phyloP scores from a whole-genome alignment of 441 rosid genomes.

The Dalechampia spathulata region DNA sequence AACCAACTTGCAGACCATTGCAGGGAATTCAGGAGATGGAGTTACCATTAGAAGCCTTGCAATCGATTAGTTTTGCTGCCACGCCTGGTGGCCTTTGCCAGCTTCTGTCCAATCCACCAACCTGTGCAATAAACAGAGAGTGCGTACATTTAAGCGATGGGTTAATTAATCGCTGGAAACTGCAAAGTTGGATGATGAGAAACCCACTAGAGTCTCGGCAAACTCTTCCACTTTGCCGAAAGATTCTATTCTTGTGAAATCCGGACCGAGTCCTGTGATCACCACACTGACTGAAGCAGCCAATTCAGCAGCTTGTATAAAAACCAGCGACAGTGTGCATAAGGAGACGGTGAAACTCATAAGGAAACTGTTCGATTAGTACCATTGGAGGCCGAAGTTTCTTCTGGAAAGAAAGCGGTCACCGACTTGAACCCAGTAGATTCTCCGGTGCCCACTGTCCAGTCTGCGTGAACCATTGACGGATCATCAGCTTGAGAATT shows the following conservation, averaged over 20 bases:
- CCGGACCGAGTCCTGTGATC: constrained; percentile 91
- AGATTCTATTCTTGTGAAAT: constrained; percentile 86
- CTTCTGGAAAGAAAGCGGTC: constrained; percentile 73
- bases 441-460: constrained; percentile 69
- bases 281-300: constrained; percentile 44
- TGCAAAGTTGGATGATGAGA: not conserved
- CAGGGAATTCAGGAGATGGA: not conserved
- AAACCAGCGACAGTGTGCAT: not conserved
- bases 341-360: not conserved
- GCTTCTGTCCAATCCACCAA: constrained; percentile 90
- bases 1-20: not conserved
- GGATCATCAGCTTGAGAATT: too few relatives aligned
- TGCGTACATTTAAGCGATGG: not conserved
- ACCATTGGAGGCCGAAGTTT: constrained; percentile 59
- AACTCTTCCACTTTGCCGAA: constrained; percentile 94
- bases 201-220: constrained; percentile 71
- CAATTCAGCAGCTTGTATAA: not conserved
- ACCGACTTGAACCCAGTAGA: constrained; percentile 75
- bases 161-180: not conserved
- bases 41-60: constrained; percentile 64
- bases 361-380: not conserved
- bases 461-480: constrained; percentile 35
- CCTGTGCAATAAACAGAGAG: constrained; percentile 25
- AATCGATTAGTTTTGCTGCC: constrained; percentile 64
- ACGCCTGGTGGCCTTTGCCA: constrained; percentile 89